Evolutionary conservation across 306 rosid species (phyloP).

Genomic region (cucumber (Cucumis sativus)): Cucumber_9930_V3 NC_026657.2:11595001-11595500

Average conservation of each 20-base stretch:
- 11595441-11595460: constrained; percentile 67
- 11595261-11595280: constrained; percentile 91
- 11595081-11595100: background rate
- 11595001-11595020: background rate
- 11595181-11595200: background rate
- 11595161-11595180: background rate
- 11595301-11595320: constrained; percentile 43
- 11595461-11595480: constrained; percentile 76
- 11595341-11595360: constrained; percentile 15
- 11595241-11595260: constrained; percentile 92
- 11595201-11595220: background rate
- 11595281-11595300: constrained; percentile 70
- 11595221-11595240: constrained; percentile 49
- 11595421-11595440: constrained; percentile 65
- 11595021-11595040: background rate
- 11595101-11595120: background rate
- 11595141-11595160: background rate
- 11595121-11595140: background rate
- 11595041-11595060: background rate
- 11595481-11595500: constrained; percentile 83
- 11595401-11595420: constrained; percentile 89
- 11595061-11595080: background rate
- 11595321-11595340: constrained; percentile 9
- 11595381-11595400: constrained; percentile 79
- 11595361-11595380: constrained; percentile 24